Evolutionary conservation across 768 basidiomycete genomes (phyloP), one percentile per base, ranked within the genome.

Genomic region (Podaxis sp.): DNA sequence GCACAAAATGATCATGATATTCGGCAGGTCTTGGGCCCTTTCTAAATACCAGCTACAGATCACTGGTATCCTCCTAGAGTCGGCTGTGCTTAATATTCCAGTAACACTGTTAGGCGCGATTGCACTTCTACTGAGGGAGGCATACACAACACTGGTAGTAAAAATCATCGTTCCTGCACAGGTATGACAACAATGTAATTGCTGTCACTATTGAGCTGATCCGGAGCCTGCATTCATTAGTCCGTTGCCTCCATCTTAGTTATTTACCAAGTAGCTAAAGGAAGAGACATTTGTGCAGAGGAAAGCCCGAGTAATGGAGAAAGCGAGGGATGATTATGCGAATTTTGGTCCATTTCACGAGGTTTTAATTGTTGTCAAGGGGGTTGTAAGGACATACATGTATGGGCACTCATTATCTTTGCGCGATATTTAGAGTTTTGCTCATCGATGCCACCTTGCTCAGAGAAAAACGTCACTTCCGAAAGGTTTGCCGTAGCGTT

Each of bases 221-320:
- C 7, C n/a, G 0, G 41, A 4, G 12, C 15, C n/a, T 13, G 15
- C n/a, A 15, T 20, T 20, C 12, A 44, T 20, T 26, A 55, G 53
- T 55, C 33, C 8, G 2, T 55, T 28, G 30, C 37, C 4, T 55
- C 53, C 4, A 20, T 55, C 33, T 36, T 55, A 28, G 17, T 55
- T 4, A 55, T 55, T 38, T 55, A 55, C 36, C 53, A 55, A 22
- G 53, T 55, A 4, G 53, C 53, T 13, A 55, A 55, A 36, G 15
- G 49, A 50, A 50, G 49, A 15, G 28, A 17, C 3, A n/a, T 44
- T 11, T 10, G 33, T 33, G 33, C 15, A 44, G 41, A 44, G n/a
- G 13, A 20, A 13, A 44, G 15, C 1, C 15, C 17, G 4, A 44
- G 13, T n/a, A n/a, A 44, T 44, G n/a, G 17, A 15, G n/a, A n/a